phyloP scores from a whole-genome alignment of 805 yeast species.

The Pichia phayaonensis region DNA sequence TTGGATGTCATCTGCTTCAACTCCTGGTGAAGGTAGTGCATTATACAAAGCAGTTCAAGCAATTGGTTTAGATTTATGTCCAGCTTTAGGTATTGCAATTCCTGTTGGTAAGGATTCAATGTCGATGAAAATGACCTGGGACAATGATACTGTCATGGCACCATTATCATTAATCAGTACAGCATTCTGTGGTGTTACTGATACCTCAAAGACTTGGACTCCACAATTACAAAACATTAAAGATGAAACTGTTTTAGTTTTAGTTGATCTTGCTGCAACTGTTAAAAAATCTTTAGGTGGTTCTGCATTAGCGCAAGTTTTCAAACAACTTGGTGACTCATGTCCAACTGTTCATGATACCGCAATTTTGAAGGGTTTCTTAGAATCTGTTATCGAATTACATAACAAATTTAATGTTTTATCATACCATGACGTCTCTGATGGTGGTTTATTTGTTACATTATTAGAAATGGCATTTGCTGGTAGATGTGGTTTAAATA shows the following conservation, averaged over 20 bases:
- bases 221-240: slow-evolving; percentile 56
- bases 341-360: slow-evolving; percentile 79
- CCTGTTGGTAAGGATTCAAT: slow-evolving; percentile 99
- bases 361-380: slow-evolving; percentile 55
- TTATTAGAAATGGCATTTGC: slow-evolving; percentile 96
- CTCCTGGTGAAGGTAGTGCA: slow-evolving; percentile 91
- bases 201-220: slow-evolving; percentile 92
- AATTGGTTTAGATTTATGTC: slow-evolving; percentile 88
- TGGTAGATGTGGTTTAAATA: slow-evolving; percentile 74
- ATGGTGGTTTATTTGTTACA: slow-evolving; percentile 89
- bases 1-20: slow-evolving; percentile 98
- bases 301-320: slow-evolving; percentile 91
- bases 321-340: slow-evolving; percentile 73
- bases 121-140: slow-evolving; percentile 99
- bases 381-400: slow-evolving; percentile 60
- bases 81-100: slow-evolving; percentile 80
- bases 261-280: slow-evolving; percentile 69
- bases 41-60: slow-evolving; percentile 97
- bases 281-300: slow-evolving; percentile 68
- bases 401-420: slow-evolving; percentile 62
- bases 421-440: slow-evolving; percentile 93
- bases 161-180: slow-evolving; percentile 89
- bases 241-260: slow-evolving; percentile 56
- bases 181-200: slow-evolving; percentile 79
- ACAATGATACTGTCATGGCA: slow-evolving; percentile 84